Evolutionary conservation across 768 basidiomycete genomes (phyloP).

Genomic region (Tylopilus subfusipes): DNA sequence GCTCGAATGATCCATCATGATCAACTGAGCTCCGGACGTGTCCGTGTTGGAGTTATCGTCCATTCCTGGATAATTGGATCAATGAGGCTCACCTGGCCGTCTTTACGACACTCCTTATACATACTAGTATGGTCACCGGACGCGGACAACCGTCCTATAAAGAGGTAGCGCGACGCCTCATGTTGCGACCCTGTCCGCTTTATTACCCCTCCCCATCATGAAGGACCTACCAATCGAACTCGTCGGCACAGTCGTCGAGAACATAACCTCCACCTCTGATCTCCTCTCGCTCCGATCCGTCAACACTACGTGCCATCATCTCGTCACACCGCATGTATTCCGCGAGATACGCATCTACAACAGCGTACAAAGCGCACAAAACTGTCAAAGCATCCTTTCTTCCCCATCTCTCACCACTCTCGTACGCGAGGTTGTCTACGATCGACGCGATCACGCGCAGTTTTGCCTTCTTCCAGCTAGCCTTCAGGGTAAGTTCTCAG

Average conservation of each 20-base stretch:
- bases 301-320: slow-evolving; percentile 24
- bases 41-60: no score
- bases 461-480: slow-evolving; percentile 23
- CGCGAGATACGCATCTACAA: slow-evolving; percentile 22
- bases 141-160: background rate
- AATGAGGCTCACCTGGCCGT: no score
- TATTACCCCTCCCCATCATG: slow-evolving; percentile 11
- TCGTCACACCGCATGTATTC: slow-evolving; percentile 27
- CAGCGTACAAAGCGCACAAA: slow-evolving; percentile 27
- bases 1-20: no score
- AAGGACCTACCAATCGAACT: slow-evolving; percentile 28
- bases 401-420: slow-evolving; percentile 21
- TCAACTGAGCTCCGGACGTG: no score
- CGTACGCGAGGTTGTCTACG: slow-evolving; percentile 30
- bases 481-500: slow-evolving; percentile 7
- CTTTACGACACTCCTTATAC: background rate
- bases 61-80: no score
- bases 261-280: slow-evolving; percentile 22
- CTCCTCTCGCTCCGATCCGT: slow-evolving; percentile 28
- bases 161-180: background rate
- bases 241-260: slow-evolving; percentile 22
- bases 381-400: slow-evolving; percentile 20
- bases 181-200: background rate
- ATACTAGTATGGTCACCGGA: no score
- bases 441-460: slow-evolving; percentile 23